A percentile compares a stretch with the other conserved stretches of the same genome.
phyloP scores from a whole-genome alignment of 148 eudicot species.

The Linanthus parryae region DNA sequence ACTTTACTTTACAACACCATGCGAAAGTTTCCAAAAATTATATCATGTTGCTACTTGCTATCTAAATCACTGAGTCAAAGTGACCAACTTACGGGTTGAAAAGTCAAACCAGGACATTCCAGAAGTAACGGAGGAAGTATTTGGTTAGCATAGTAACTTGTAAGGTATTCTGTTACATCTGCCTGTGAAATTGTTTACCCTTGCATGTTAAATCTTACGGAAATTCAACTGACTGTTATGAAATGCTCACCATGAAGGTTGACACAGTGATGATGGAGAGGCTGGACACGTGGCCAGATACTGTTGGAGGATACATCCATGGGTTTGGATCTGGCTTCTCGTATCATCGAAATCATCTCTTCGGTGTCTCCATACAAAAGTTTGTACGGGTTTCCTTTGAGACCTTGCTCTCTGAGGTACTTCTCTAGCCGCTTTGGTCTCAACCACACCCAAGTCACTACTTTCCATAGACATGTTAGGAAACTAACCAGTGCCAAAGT shows the following conservation, averaged over 20 bases:
- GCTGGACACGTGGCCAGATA: not conserved
- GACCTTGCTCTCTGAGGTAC: constrained; percentile 26
- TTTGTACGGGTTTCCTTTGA: constrained; percentile 26
- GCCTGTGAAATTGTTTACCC: too few species aligned
- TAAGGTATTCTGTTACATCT: too few species aligned
- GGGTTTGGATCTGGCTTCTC: constrained; percentile 7
- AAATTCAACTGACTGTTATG: too few species aligned
- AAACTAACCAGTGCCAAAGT: constrained; percentile 5
- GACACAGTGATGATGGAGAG: not conserved
- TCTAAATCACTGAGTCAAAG: too few species aligned
- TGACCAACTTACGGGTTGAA: too few species aligned
- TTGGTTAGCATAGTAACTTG: too few species aligned
- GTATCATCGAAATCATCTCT: constrained; percentile 12
- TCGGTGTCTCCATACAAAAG: constrained; percentile 23
- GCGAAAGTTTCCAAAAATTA: too few species aligned
- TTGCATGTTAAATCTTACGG: too few species aligned
- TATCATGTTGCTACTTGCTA: too few species aligned
- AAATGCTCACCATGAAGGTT: constrained; percentile 1
- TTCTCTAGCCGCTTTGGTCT: constrained; percentile 26
- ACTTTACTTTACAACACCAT: too few species aligned
- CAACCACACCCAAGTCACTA: constrained; percentile 23
- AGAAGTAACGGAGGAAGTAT: too few species aligned
- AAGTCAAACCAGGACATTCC: too few species aligned
- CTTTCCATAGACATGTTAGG: constrained; percentile 6
- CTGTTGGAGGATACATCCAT: not conserved